These are phyloP conservation scores for Puccinia polysora DNA, from an alignment of 1,284 basidiomycete genomes.

Conservation along the genomic window DNA sequence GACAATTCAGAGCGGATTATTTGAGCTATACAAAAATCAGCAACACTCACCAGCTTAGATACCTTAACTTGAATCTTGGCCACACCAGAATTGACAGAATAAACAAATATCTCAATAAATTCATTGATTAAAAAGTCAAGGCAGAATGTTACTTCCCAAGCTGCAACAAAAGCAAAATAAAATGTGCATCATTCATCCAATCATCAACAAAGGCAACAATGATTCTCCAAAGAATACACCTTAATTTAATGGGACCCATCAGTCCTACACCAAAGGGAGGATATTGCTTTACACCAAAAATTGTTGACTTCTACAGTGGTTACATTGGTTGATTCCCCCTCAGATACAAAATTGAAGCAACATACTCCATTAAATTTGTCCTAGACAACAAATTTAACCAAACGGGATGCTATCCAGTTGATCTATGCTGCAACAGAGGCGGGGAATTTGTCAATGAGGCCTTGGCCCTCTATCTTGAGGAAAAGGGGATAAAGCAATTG, in stretches of 20 bases:
- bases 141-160: not conserved
- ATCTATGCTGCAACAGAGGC: not conserved
- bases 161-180: not conserved
- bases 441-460: slow-evolving; percentile 4
- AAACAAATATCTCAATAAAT: not conserved
- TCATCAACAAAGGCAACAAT: not conserved
- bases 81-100: not conserved
- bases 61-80: not conserved
- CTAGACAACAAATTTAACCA: not conserved
- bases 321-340: not conserved
- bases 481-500: not conserved
- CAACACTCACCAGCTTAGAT: not conserved
- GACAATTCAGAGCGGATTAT: too few species aligned
- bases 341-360: not conserved
- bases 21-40: not conserved
- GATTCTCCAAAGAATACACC: not conserved
- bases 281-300: not conserved
- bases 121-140: not conserved
- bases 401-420: not conserved
- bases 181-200: not conserved
- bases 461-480: not conserved
- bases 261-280: not conserved
- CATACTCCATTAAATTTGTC: not conserved
- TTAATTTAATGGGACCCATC: not conserved
- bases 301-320: not conserved